phyloP scores from a whole-genome alignment of 176 grass and related monocot genomes.

The Poa pratensis region DNA sequence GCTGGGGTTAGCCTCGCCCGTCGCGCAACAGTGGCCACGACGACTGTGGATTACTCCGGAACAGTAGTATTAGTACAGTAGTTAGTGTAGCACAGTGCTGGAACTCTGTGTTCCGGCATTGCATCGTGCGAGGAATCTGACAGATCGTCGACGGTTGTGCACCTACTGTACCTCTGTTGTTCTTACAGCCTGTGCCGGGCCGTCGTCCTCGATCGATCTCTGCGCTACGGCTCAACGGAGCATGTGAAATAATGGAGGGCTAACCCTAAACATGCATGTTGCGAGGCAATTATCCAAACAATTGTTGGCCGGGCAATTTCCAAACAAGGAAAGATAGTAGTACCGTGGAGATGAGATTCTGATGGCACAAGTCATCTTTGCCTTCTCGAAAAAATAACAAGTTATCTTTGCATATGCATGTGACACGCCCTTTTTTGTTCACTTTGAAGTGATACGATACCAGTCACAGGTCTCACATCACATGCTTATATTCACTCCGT shows the following conservation, averaged over 20 bases:
- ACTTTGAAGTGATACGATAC: neutral
- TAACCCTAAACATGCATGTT: too few species aligned
- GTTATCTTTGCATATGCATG: neutral
- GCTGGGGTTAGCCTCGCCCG: neutral
- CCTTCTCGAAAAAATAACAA: too few species aligned
- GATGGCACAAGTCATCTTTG: too few species aligned
- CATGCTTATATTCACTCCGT: slow-evolving; percentile 1
- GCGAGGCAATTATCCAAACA: too few species aligned
- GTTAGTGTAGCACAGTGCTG: neutral
- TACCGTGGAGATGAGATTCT: neutral
- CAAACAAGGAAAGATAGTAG: too few species aligned
- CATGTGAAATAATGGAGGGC: too few species aligned
- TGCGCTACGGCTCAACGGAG: too few species aligned
- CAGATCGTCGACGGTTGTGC: neutral
- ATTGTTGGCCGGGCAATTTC: neutral
- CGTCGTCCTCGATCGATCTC: too few species aligned
- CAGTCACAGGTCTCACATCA: neutral
- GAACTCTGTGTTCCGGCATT: neutral
- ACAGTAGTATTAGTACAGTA: too few species aligned
- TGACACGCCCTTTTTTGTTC: neutral
- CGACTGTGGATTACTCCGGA: neutral
- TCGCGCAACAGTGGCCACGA: neutral
- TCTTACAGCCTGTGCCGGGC: neutral
- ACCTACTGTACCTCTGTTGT: neutral
- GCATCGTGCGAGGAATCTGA: slow-evolving; percentile 15